Percentiles rank a stretch among this genome's conserved stretches.
Conservation (phyloP, 2,329 filamentous ascomycete genomes). For the Penicillium rolfsii region DNA sequence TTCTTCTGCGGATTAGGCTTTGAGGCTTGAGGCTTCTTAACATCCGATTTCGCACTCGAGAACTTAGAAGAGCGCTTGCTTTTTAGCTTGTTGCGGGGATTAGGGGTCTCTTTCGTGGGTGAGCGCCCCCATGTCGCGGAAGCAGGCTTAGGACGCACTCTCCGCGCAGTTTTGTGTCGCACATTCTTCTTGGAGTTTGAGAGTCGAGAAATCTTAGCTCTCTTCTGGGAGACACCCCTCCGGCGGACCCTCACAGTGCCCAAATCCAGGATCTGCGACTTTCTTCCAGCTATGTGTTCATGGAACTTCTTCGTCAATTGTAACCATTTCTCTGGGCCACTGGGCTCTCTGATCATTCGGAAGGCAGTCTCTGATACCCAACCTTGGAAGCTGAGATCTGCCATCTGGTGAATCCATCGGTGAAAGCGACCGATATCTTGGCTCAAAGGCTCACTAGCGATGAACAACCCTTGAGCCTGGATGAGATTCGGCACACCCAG, state of each 20-base stretch:
- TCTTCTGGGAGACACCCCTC: not conserved
- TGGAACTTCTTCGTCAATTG: not conserved
- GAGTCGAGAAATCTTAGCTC: not conserved
- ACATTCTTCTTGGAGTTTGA: not conserved
- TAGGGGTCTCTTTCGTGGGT: not conserved
- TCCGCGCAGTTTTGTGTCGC: not conserved
- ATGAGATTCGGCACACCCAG: conserved; percentile 20
- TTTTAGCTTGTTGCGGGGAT: not conserved
- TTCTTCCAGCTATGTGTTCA: not conserved
- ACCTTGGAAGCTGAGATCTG: not conserved
- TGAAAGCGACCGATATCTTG: conserved; percentile 25
- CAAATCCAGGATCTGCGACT: conserved; percentile 10
- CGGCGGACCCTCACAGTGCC: conserved; percentile 4
- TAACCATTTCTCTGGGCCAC: not conserved
- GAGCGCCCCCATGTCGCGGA: not conserved
- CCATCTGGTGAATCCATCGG: conserved; percentile 18
- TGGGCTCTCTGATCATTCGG: not conserved
- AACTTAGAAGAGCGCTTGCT: not conserved
- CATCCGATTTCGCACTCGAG: not conserved
- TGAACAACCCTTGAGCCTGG: conserved; percentile 23
- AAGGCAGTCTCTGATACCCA: not conserved
- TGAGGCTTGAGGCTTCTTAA: not conserved
- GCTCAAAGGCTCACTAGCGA: conserved; percentile 28
- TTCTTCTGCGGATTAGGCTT: not conserved
- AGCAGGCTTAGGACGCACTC: not conserved